Conservation (phyloP, 2,329 filamentous ascomycete genomes). For the Allantophomopsis lycopodina region DNA sequence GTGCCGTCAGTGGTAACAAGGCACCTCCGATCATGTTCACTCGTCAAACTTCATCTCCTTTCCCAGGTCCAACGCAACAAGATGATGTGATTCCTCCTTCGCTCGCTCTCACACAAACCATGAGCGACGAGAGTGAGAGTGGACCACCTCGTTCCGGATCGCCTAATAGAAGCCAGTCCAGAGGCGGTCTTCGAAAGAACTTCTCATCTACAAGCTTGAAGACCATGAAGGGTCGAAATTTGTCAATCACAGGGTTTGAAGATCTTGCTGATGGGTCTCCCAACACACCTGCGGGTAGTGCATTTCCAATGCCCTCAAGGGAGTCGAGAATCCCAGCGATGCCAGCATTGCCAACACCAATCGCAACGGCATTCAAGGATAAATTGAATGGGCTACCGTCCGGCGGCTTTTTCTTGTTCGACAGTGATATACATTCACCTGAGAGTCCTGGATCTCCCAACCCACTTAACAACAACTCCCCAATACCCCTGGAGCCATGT, state of each 20-base stretch:
- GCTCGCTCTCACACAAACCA: constrained; percentile 14
- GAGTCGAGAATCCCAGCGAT: constrained; percentile 38
- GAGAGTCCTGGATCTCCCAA: constrained; percentile 52
- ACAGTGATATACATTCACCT: constrained; percentile 64
- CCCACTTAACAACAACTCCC: constrained; percentile 45
- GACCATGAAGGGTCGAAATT: constrained; percentile 60
- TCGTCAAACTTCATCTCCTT: constrained; percentile 14
- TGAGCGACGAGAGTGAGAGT: constrained; percentile 19
- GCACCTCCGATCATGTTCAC: constrained; percentile 2
- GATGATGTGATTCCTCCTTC: constrained; percentile 17
- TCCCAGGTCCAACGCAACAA: constrained; percentile 9
- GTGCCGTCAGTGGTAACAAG: no score
- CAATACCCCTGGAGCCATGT: constrained; percentile 77
- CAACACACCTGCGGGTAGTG: constrained; percentile 58
- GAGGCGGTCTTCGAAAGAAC: constrained; percentile 42
- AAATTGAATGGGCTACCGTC: constrained; percentile 39
- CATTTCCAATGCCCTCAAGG: constrained; percentile 33
- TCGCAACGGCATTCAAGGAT: constrained; percentile 46
- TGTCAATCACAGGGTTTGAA: constrained; percentile 50
- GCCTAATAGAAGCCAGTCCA: constrained; percentile 32
- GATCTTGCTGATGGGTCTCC: constrained; percentile 53
- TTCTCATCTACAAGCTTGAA: constrained; percentile 57
- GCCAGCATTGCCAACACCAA: constrained; percentile 54
- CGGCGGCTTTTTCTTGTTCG: constrained; percentile 69
- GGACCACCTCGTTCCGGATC: constrained; percentile 33